These are phyloP conservation scores for Linnemannia schmuckeri DNA, from an alignment of 192 early-diverging fungal genomes.

Conservation along the genomic window DNA sequence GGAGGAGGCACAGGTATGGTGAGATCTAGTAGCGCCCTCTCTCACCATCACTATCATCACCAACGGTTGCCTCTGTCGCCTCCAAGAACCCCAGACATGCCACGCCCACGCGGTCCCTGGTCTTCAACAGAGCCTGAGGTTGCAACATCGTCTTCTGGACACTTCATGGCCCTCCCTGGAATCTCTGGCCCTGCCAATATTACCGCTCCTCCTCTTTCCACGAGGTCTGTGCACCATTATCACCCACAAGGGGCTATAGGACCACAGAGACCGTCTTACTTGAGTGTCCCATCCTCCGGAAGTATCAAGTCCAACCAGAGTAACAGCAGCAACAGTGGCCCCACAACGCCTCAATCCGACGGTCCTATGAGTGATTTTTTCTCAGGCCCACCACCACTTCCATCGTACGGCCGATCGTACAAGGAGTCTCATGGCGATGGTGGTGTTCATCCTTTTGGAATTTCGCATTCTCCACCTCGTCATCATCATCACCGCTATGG, in stretches of 20 bases:
- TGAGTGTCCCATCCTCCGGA: background rate
- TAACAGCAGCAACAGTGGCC: background rate
- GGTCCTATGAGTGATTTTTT: background rate
- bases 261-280: background rate
- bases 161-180: constrained; percentile 29
- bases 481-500: background rate
- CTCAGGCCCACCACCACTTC: background rate
- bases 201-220: background rate
- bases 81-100: constrained; percentile 40
- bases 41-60: background rate
- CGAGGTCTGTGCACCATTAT: background rate
- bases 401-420: background rate
- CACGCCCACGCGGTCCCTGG: constrained; percentile 5
- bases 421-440: background rate
- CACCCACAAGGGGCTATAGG: background rate
- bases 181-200: background rate
- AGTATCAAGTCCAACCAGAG: background rate
- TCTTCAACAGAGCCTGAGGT: background rate
- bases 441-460: background rate
- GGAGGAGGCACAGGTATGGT: constrained; percentile 2
- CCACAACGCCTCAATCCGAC: background rate
- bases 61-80: constrained; percentile 23
- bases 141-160: constrained; percentile 14
- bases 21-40: constrained; percentile 5
- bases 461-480: background rate